A percentile compares a stretch with the other conserved stretches of the same genome.
phyloP scores from a whole-genome alignment of 148 eudicot species.

The Amaranthus hypochondriacus region DNA sequence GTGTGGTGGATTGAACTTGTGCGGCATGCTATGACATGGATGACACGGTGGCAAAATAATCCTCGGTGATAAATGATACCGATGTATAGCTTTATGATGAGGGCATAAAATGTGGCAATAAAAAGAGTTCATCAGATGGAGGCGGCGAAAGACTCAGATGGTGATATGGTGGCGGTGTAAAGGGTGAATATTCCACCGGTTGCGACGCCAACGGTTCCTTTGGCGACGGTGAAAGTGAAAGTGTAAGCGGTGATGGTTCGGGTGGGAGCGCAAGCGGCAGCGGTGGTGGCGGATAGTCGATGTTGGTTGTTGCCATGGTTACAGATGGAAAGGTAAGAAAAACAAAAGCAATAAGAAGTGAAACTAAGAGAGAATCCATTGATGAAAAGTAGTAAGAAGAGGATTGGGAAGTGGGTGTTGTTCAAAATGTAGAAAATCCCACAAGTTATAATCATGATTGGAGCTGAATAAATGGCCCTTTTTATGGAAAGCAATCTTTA shows the following conservation, averaged over 20 bases:
- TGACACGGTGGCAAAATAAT: constrained; percentile 28
- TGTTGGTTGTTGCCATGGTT: background rate
- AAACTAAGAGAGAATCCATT: constrained; percentile 23
- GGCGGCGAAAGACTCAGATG: constrained; percentile 14
- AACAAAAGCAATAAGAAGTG: constrained; percentile 19
- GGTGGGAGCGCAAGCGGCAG: background rate
- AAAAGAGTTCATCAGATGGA: constrained; percentile 28
- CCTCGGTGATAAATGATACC: constrained; percentile 21
- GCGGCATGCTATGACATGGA: constrained; percentile 21
- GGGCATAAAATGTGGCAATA: constrained; percentile 29
- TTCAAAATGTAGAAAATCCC: constrained; percentile 2
- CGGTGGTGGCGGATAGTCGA: constrained; percentile 1
- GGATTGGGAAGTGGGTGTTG: background rate
- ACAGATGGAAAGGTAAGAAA: constrained; percentile 19
- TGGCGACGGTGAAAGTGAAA: constrained; percentile 5
- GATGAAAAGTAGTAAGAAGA: background rate
- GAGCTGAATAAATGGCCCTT: constrained; percentile 12
- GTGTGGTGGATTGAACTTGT: constrained; percentile 13
- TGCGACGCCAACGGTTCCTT: background rate
- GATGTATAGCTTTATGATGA: constrained; percentile 24
- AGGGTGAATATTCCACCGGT: background rate
- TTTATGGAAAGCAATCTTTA: constrained; percentile 28
- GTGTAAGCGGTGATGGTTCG: background rate
- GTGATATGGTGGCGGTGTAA: constrained; percentile 11
- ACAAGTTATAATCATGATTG: constrained; percentile 23